Evolutionary conservation across 352 stramenopile species (phyloP).

Genomic region (Phytopythium sindhum): DNA sequence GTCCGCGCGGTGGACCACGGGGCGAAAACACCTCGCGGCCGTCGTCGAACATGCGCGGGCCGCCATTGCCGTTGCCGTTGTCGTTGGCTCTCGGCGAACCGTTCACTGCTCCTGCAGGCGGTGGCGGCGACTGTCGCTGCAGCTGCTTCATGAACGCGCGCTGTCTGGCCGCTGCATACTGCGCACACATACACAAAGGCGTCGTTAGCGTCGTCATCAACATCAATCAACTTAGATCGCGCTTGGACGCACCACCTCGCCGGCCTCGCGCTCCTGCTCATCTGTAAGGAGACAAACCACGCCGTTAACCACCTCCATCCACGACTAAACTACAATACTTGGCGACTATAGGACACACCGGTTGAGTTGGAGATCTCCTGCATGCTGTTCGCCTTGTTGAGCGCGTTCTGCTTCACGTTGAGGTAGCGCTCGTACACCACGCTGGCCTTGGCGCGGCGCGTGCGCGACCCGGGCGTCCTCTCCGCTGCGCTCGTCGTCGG

Average conservation of each 20-base stretch:
- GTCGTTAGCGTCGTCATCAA: too few species aligned
- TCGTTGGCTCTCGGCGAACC: neutral
- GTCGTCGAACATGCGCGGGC: slow-evolving; percentile 25
- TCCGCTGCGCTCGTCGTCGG: neutral
- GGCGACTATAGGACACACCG: slow-evolving; percentile 18
- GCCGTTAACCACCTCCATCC: slow-evolving; percentile 6
- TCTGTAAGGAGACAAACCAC: slow-evolving; percentile 19
- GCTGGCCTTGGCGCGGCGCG: slow-evolving; percentile 15
- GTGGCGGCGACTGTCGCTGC: neutral
- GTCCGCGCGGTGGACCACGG: slow-evolving; percentile 16
- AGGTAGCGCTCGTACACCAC: slow-evolving; percentile 48
- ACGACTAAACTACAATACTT: slow-evolving; percentile 1
- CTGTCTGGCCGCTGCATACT: slow-evolving; percentile 1
- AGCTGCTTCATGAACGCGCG: slow-evolving; percentile 6
- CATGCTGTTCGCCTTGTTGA: slow-evolving; percentile 8
- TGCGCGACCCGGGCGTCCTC: neutral
- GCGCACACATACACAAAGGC: neutral
- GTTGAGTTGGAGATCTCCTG: slow-evolving; percentile 56
- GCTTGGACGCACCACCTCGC: slow-evolving; percentile 53
- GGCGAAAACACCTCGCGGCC: slow-evolving; percentile 27
- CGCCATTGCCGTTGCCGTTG: slow-evolving; percentile 3
- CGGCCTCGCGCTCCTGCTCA: slow-evolving; percentile 49
- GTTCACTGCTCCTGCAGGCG: neutral
- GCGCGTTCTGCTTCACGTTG: slow-evolving; percentile 41
- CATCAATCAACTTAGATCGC: too few species aligned